Base-by-base conservation (phyloP, 805 yeast genomes). In the Maudiozyma turicensis region DNA sequence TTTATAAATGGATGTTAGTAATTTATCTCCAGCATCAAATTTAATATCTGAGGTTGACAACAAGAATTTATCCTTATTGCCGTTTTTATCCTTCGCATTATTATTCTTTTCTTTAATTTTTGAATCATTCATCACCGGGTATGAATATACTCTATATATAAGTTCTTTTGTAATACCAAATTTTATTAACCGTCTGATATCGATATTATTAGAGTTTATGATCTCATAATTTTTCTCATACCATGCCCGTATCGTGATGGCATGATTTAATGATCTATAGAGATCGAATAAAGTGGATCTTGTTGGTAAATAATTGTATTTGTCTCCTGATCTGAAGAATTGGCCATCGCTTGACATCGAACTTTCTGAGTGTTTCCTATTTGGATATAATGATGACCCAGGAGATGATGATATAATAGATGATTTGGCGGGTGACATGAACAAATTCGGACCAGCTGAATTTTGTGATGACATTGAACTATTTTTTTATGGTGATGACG, bases 81-180 rank as follows among this genome's bases (percentile, higher is more conserved):
- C 29, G 57, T 38, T 52, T 65, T 31, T 51, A 48, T 29, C 38
- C 9, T 43, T 41, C 29, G 34, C 43, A 15, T 31, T 33, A 28
- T 35, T 34, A 14, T 10, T 42, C 20, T 42, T 34, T 5, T 32
- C 37, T 9, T 42, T 42, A 6, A 20, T n/a, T 20, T 30, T 42
- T 11, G 30, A 28, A 8, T 31, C 37, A 6, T 35, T 9, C 47
- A 78, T 64, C 1, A 86, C 68, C 0, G 98, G 97, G 59, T 79
- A 86, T 20, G 89, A 71, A 48, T 84, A 76, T 1, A 89, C 85
- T 46, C 97, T 69, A 61, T 89, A 89, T 8, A 95, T 83, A 6
- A 93, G 59, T 0, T 95, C 88, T 52, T 88, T 77, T 28, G 87
- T 70, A 2, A 87, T 75, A 1, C 99, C 99, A 71, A 90, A 93